Percentiles rank a stretch among this genome's conserved stretches.
Conservation (phyloP, 1,139 yeast species). For the Yamadazyma dushanensis region DNA sequence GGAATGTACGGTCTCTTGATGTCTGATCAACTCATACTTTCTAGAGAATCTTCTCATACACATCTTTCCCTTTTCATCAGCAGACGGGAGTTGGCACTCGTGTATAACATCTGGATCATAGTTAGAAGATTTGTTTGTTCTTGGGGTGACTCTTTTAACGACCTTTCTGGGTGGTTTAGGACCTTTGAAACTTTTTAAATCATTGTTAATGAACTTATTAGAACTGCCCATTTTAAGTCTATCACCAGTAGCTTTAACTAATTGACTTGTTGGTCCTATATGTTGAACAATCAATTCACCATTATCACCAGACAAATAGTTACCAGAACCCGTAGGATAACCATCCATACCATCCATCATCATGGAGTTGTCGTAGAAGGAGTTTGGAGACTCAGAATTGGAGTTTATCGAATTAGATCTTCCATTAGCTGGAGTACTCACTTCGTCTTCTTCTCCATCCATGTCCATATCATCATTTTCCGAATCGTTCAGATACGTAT, state of each 20-base stretch:
- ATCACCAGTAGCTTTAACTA: slow-evolving; percentile 7
- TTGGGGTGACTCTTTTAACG: slow-evolving; percentile 25
- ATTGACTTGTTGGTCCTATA: slow-evolving; percentile 9
- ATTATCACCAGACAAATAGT: too few relatives aligned
- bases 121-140: slow-evolving; percentile 41
- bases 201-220: slow-evolving; percentile 22
- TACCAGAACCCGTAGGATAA: too few relatives aligned
- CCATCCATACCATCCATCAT: not conserved
- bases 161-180: slow-evolving; percentile 27
- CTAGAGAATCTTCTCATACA: slow-evolving; percentile 87
- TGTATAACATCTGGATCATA: slow-evolving; percentile 52
- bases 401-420: not conserved
- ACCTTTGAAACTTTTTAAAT: slow-evolving; percentile 24
- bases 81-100: slow-evolving; percentile 49
- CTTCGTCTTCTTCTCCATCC: too few relatives aligned
- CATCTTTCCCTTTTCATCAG: slow-evolving; percentile 51
- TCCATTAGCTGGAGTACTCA: slow-evolving; percentile 2
- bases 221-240: slow-evolving; percentile 12
- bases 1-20: slow-evolving; percentile 95
- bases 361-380: slow-evolving; percentile 1
- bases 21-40: slow-evolving; percentile 91
- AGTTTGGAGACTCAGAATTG: not conserved
- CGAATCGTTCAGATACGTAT: slow-evolving; percentile 14
- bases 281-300: slow-evolving; percentile 9
- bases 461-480: slow-evolving; percentile 13